A percentile compares a stretch with the other conserved stretches of the same genome.
Evolutionary conservation across 495 filamentous ascomycete species (phyloP).

Genomic region (Emericellopsis terricola): DNA sequence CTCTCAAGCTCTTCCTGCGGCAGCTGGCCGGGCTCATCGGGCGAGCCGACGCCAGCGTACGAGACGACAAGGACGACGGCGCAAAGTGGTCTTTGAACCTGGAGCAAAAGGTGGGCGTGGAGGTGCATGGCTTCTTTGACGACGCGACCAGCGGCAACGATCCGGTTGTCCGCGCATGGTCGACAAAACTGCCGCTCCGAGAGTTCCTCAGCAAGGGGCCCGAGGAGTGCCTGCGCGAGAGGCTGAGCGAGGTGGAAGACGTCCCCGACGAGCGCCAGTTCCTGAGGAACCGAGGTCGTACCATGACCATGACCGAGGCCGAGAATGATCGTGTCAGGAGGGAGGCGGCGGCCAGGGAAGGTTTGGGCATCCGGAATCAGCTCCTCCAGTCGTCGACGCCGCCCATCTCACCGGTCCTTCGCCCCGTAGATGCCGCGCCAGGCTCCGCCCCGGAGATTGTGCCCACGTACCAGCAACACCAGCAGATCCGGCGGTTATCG

Average conservation of each 20-base stretch:
- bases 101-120: conserved; percentile 33
- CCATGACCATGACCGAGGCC: conserved; percentile 1
- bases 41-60: conserved; percentile 11
- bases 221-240: conserved; percentile 20
- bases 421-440: not conserved
- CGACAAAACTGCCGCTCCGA: conserved; percentile 27
- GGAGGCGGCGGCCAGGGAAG: not conserved
- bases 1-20: conserved; percentile 28
- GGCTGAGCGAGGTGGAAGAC: conserved; percentile 13
- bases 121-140: conserved; percentile 44
- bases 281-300: conserved; percentile 1
- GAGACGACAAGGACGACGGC: conserved; percentile 19
- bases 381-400: not conserved
- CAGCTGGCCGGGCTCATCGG: conserved; percentile 19
- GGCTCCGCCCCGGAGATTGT: not conserved
- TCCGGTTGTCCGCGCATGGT: conserved; percentile 16
- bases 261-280: not conserved
- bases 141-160: conserved; percentile 8
- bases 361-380: not conserved
- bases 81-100: conserved; percentile 27
- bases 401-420: conserved; percentile 1
- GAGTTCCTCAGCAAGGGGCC: conserved; percentile 30
- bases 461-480: not conserved
- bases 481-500: not conserved
- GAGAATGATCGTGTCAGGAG: conserved; percentile 2